Evolutionary conservation across 257 asterid genomes (phyloP).

Genomic region (Capsicum chinense): DNA sequence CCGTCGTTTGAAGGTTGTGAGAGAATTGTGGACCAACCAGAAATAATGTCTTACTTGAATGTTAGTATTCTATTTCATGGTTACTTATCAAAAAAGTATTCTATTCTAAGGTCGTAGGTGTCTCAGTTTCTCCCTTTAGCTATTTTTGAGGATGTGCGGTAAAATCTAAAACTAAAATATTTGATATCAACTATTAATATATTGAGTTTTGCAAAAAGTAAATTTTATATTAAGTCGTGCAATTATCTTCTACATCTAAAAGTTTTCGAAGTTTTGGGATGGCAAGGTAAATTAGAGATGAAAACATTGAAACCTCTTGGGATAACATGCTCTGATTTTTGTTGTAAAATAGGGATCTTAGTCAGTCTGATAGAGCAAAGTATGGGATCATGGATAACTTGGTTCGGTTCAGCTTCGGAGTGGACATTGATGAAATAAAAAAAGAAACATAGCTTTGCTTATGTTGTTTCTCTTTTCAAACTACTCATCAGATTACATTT

Average conservation of each 20-base stretch:
- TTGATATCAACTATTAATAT: no score
- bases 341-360: constrained; percentile 70
- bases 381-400: constrained; percentile 87
- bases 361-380: constrained; percentile 78
- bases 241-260: background rate
- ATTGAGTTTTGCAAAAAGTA: background rate
- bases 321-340: background rate
- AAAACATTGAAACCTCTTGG: background rate
- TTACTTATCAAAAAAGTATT: no score
- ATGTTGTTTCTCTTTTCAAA: background rate
- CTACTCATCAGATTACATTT: background rate
- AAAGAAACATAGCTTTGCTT: background rate
- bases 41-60: no score
- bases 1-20: no score
- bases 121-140: no score
- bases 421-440: constrained; percentile 42
- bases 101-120: no score
- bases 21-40: no score
- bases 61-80: no score
- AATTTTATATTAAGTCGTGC: background rate
- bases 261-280: background rate
- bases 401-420: constrained; percentile 95
- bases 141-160: no score
- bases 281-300: background rate
- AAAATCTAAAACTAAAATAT: no score